Conservation (phyloP, 257 asterid species). For the Solanum stenotomum region DNA sequence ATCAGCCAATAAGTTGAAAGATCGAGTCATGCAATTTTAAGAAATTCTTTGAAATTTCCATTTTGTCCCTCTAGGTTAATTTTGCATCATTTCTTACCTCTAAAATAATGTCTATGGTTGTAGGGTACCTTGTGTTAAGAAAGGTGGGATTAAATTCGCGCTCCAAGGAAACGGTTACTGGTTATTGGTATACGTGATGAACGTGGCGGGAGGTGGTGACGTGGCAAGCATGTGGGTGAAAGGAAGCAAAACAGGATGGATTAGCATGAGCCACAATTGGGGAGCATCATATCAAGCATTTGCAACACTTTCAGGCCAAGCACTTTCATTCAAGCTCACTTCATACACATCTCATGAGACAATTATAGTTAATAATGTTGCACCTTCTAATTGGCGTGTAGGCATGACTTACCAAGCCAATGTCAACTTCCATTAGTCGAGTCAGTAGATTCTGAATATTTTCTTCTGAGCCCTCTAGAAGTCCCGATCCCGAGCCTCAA, state of each 20-base stretch:
- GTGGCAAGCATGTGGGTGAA: constrained; percentile 54
- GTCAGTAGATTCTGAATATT: neutral
- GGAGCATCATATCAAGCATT: constrained; percentile 85
- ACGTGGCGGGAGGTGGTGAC: constrained; percentile 72
- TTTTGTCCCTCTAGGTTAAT: neutral
- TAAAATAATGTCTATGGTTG: neutral
- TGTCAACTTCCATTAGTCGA: constrained; percentile 40
- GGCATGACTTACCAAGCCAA: constrained; percentile 45
- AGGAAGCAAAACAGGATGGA: constrained; percentile 69
- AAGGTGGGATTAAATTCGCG: constrained; percentile 43
- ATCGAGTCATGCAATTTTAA: neutral
- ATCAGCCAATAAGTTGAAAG: neutral
- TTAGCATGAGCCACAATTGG: constrained; percentile 93
- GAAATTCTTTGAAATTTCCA: neutral
- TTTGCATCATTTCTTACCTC: neutral
- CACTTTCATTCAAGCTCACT: constrained; percentile 60
- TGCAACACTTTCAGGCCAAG: constrained; percentile 51
- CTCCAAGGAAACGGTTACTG: constrained; percentile 80
- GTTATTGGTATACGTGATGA: constrained; percentile 76
- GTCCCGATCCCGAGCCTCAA: neutral
- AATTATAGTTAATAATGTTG: constrained; percentile 43
- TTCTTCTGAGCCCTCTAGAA: neutral
- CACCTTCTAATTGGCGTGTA: constrained; percentile 51
- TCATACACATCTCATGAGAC: constrained; percentile 54
- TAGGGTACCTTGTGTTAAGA: constrained; percentile 46